Conservation (phyloP, 2,329 filamentous ascomycete species). For the Lasiodiplodia hormozganensis region DNA sequence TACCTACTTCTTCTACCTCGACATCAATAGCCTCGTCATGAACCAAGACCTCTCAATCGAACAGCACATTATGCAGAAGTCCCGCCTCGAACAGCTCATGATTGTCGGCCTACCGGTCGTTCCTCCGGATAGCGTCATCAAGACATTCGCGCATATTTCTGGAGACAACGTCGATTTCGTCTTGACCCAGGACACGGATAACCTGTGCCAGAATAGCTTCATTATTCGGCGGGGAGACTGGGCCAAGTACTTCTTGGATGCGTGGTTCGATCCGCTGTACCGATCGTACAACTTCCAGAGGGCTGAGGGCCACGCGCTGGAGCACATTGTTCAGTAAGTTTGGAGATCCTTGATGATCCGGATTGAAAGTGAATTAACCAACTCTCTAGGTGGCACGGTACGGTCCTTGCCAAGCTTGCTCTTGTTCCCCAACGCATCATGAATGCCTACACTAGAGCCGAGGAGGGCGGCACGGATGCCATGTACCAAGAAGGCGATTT, state of each 20-base stretch:
- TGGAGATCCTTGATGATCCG: not conserved
- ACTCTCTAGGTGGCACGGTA: slow-evolving; percentile 88
- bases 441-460: slow-evolving; percentile 71
- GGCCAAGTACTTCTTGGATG: slow-evolving; percentile 90
- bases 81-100: slow-evolving; percentile 78
- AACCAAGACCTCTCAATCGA: slow-evolving; percentile 75
- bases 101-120: slow-evolving; percentile 85
- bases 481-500: slow-evolving; percentile 85
- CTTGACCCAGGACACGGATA: slow-evolving; percentile 82
- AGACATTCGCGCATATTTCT: slow-evolving; percentile 84
- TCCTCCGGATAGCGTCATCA: slow-evolving; percentile 95
- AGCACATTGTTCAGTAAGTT: slow-evolving; percentile 59
- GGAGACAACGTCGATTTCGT: slow-evolving; percentile 81
- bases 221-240: slow-evolving; percentile 85
- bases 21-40: slow-evolving; percentile 88
- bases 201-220: slow-evolving; percentile 78
- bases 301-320: slow-evolving; percentile 88
- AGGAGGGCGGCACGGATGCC: slow-evolving; percentile 52
- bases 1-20: slow-evolving; percentile 86
- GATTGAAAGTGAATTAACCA: slow-evolving; percentile 37
- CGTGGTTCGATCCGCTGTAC: slow-evolving; percentile 96
- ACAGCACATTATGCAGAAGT: slow-evolving; percentile 71
- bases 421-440: slow-evolving; percentile 85
- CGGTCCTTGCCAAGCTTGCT: slow-evolving; percentile 86
- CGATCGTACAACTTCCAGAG: slow-evolving; percentile 96